A percentile compares a stretch with the other conserved stretches of the same genome.
Evolutionary conservation across 768 basidiomycete genomes (phyloP).

Genomic region (Leucosporidium yakuticum): DNA sequence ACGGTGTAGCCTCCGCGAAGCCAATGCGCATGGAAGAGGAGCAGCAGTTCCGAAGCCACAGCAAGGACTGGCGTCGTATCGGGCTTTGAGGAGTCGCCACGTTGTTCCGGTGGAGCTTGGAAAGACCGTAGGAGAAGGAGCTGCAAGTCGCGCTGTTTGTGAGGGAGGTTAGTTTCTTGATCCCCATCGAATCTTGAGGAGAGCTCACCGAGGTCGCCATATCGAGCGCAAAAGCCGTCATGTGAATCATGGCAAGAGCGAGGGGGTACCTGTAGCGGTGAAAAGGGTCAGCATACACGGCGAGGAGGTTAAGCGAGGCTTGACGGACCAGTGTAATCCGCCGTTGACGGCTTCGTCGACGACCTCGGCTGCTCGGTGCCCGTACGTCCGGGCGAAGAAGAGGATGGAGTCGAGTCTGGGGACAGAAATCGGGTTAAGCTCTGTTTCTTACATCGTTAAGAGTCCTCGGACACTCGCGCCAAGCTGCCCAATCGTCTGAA

Average conservation of each 20-base stretch:
- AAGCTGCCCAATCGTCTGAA: slow-evolving; percentile 29
- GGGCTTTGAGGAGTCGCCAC: neutral
- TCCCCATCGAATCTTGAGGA: neutral
- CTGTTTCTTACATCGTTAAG: too few relatives aligned
- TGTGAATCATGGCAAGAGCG: slow-evolving; percentile 29
- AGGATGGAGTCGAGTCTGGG: slow-evolving; percentile 16
- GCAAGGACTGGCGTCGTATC: slow-evolving; percentile 15
- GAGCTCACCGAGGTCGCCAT: slow-evolving; percentile 4
- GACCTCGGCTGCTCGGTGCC: slow-evolving; percentile 17
- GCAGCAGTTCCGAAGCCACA: slow-evolving; percentile 13
- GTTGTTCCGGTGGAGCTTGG: neutral
- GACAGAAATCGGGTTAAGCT: too few relatives aligned
- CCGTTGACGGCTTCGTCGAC: slow-evolving; percentile 29
- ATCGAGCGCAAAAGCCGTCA: slow-evolving; percentile 29
- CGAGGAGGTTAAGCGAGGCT: too few relatives aligned
- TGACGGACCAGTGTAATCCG: slow-evolving; percentile 13
- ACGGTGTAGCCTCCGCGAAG: slow-evolving; percentile 4
- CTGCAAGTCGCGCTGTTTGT: slow-evolving; percentile 26
- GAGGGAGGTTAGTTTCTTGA: neutral
- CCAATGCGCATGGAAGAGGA: slow-evolving; percentile 33
- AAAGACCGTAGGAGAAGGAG: slow-evolving; percentile 23
- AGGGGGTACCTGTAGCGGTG: slow-evolving; percentile 21
- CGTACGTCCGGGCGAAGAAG: slow-evolving; percentile 16
- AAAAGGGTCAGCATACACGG: neutral
- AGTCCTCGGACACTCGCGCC: neutral